These are phyloP conservation scores for Glonium stellatum DNA, from an alignment of 495 filamentous ascomycete species.

Conservation along the genomic window DNA sequence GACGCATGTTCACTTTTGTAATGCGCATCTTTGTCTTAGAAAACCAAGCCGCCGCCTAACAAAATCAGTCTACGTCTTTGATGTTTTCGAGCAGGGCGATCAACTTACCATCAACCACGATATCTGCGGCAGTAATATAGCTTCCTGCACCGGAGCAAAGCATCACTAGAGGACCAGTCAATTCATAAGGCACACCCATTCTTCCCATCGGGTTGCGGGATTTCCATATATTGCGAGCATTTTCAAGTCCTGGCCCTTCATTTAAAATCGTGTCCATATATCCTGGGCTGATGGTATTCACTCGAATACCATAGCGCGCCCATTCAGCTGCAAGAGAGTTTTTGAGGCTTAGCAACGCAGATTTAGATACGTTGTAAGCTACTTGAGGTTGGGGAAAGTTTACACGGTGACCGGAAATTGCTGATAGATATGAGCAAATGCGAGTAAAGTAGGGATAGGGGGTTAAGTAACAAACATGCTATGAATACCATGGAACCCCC, in stretches of 20 bases:
- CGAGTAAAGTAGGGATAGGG: neutral
- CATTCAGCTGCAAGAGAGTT: conserved; percentile 62
- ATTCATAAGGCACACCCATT: conserved; percentile 59
- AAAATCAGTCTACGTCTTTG: neutral
- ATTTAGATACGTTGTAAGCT: conserved; percentile 65
- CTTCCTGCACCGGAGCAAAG: conserved; percentile 55
- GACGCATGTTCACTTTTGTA: no score
- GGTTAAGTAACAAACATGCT: conserved; percentile 35
- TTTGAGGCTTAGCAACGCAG: conserved; percentile 52
- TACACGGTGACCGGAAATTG: conserved; percentile 58
- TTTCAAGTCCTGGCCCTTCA: conserved; percentile 53
- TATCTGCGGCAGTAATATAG: conserved; percentile 61
- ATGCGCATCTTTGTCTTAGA: neutral
- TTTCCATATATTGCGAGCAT: conserved; percentile 50
- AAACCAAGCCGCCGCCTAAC: neutral
- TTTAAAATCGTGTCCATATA: conserved; percentile 82
- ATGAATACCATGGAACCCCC: conserved; percentile 62
- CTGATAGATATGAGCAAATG: conserved; percentile 4
- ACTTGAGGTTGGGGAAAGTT: conserved; percentile 65
- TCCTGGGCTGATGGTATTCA: conserved; percentile 64
- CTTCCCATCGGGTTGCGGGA: conserved; percentile 60
- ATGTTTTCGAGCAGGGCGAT: neutral
- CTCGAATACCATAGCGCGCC: conserved; percentile 55
- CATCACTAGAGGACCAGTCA: conserved; percentile 61
- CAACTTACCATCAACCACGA: conserved; percentile 49